These are phyloP conservation scores for Ehretia macrophylla DNA, from an alignment of 257 asterid species.

Conservation along the genomic window DNA sequence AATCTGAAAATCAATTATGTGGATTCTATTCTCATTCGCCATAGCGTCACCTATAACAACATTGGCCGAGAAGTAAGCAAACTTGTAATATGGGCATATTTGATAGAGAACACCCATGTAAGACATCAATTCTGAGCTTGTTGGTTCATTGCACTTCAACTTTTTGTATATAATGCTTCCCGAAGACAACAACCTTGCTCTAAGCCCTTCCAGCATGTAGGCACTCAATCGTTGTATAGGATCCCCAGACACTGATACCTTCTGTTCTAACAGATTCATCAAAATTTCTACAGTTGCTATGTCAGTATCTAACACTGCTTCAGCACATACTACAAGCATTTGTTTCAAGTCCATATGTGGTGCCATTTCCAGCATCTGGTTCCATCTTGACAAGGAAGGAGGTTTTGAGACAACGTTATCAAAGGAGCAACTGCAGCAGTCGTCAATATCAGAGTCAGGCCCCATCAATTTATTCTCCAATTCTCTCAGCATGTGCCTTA, in stretches of 20 bases:
- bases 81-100: conserved; percentile 80
- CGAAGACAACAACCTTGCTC: conserved; percentile 72
- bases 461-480: conserved; percentile 63
- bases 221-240: conserved; percentile 85
- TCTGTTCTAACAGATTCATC: conserved; percentile 61
- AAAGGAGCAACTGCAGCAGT: conserved; percentile 46
- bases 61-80: conserved; percentile 79
- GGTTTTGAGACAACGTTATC: conserved; percentile 35
- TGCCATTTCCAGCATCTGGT: conserved; percentile 65
- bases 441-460: conserved; percentile 72
- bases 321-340: conserved; percentile 69
- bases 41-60: conserved; percentile 65
- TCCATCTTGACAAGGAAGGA: conserved; percentile 43
- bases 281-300: conserved; percentile 57
- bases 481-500: conserved; percentile 59
- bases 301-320: conserved; percentile 60
- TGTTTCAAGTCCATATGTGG: conserved; percentile 66
- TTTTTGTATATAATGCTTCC: conserved; percentile 90
- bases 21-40: conserved; percentile 65
- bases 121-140: conserved; percentile 76
- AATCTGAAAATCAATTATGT: conserved; percentile 78
- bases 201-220: conserved; percentile 85
- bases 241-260: conserved; percentile 86
- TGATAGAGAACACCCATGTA: conserved; percentile 60
- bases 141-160: conserved; percentile 82